Base-by-base conservation (phyloP, 108 stramenopile species). In the Poteriospumella lacustris region DNA sequence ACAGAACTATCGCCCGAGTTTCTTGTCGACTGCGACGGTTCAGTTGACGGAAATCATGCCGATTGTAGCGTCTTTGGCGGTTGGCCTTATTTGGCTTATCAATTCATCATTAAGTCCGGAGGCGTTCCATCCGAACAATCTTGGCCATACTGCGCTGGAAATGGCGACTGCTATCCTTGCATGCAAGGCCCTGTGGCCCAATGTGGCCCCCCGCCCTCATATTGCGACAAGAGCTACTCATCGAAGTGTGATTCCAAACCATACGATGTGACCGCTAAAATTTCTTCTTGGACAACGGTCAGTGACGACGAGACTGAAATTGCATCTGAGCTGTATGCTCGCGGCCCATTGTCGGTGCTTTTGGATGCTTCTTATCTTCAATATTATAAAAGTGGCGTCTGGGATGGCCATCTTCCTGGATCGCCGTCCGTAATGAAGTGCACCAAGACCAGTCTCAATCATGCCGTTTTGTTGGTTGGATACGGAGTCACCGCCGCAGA, bases 391-490 rank as follows among this genome's bases (percentile, higher is more conserved):
- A 24, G n/a, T 24, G 52, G 52, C 19, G n/a, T 56, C 24, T 56
- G 52, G 52, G n/a, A n/a, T n/a, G n/a, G n/a, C n/a, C n/a, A n/a
- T n/a, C n/a, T n/a, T n/a, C n/a, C n/a, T n/a, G n/a, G n/a, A n/a
- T n/a, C n/a, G n/a, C n/a, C n/a, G n/a, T n/a, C n/a, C n/a, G n/a
- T n/a, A n/a, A n/a, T n/a, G n/a, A n/a, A n/a, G n/a, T n/a, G n/a
- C n/a, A n/a, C n/a, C n/a, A n/a, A n/a, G n/a, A n/a, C n/a, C n/a
- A 56, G 52, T 56, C 0, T 94, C 39, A 87, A 92, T 73, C 94
- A 94, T 75, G 89, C 87, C 58, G 92, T 94, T 12, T 80, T 89
- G 3, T 78, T 93, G 36, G 90, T 91, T 39, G 92, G 94, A 26
- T 94, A 94, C 72, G 92, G 91, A n/a, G n/a, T n/a, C n/a, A n/a